These are phyloP conservation scores for Macrolepiota dolichaula DNA, from an alignment of 768 basidiomycete genomes.

Conservation along the genomic window DNA sequence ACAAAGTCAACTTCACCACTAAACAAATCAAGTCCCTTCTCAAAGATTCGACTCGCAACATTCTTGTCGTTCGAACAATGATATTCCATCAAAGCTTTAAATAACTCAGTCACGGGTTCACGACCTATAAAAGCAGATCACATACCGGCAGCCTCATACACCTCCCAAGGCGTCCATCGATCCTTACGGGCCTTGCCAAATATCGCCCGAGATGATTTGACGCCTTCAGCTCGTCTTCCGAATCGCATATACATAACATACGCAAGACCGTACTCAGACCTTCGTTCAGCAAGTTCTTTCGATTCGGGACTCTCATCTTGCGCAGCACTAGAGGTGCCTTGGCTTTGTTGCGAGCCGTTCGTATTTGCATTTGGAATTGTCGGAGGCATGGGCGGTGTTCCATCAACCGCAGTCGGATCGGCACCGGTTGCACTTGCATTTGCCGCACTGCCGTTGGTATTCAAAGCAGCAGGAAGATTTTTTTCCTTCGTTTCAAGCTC, in stretches of 20 bases:
- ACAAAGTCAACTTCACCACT: slow-evolving; percentile 83
- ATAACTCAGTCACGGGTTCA: background rate
- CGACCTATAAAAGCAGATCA: slow-evolving; percentile 5
- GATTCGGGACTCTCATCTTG: slow-evolving; percentile 56
- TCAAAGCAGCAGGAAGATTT: slow-evolving; percentile 27
- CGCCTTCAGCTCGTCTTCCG: slow-evolving; percentile 81
- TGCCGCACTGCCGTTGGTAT: slow-evolving; percentile 5
- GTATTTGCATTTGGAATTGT: background rate
- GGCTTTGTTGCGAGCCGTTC: slow-evolving; percentile 6
- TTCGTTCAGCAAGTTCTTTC: slow-evolving; percentile 54
- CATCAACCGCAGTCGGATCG: slow-evolving; percentile 3
- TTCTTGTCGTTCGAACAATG: slow-evolving; percentile 76
- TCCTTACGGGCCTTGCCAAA: slow-evolving; percentile 82
- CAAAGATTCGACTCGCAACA: slow-evolving; percentile 89
- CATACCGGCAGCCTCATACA: slow-evolving; percentile 87
- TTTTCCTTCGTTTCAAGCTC: slow-evolving; percentile 63
- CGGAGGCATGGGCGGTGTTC: background rate
- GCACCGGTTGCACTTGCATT: slow-evolving; percentile 36
- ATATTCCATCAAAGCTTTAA: slow-evolving; percentile 88
- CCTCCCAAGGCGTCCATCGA: slow-evolving; percentile 83
- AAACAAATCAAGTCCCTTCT: slow-evolving; percentile 85
- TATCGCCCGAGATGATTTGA: slow-evolving; percentile 70
- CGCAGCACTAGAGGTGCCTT: slow-evolving; percentile 23
- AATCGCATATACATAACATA: slow-evolving; percentile 95
- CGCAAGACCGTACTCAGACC: slow-evolving; percentile 72